Evolutionary conservation across 768 basidiomycete species (phyloP).

Genomic region (Auriscalpium orientale): DNA sequence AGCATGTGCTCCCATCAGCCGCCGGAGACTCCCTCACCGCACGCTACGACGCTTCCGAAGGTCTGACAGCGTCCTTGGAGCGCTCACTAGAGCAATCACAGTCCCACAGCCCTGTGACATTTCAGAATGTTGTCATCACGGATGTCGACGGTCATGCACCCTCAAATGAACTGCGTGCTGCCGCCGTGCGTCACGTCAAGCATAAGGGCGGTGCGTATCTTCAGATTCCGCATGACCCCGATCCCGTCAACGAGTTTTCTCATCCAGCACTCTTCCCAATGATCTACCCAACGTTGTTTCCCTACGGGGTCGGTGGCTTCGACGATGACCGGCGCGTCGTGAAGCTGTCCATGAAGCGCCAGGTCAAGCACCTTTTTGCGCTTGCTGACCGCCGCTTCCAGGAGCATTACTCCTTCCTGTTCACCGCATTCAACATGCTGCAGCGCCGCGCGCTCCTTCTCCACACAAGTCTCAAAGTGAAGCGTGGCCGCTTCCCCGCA

Average conservation of each 20-base stretch:
- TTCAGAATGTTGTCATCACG: not conserved
- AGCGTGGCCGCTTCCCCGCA: slow-evolving; percentile 16
- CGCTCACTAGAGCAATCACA: not conserved
- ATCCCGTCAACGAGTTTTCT: slow-evolving; percentile 28
- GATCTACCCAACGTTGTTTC: slow-evolving; percentile 37
- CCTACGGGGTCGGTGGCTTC: slow-evolving; percentile 36
- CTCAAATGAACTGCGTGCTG: slow-evolving; percentile 23
- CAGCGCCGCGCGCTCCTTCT: slow-evolving; percentile 26
- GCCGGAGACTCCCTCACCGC: too few species aligned
- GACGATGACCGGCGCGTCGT: slow-evolving; percentile 21
- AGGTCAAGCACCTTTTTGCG: slow-evolving; percentile 28
- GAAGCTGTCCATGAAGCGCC: slow-evolving; percentile 23
- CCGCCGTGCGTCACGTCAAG: slow-evolving; percentile 27
- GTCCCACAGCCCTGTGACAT: too few species aligned
- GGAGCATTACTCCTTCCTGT: slow-evolving; percentile 34
- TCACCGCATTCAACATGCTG: slow-evolving; percentile 33
- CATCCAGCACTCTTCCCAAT: slow-evolving; percentile 31
- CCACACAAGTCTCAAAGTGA: slow-evolving; percentile 26
- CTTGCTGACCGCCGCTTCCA: slow-evolving; percentile 28
- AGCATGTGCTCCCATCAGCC: too few species aligned
- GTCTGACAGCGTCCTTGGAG: not conserved
- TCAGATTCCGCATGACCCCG: slow-evolving; percentile 24
- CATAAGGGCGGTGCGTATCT: slow-evolving; percentile 21
- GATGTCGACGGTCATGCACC: slow-evolving; percentile 24
- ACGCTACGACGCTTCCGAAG: not conserved